Evolutionary conservation across 495 filamentous ascomycete species (phyloP), one percentile per base, ranked within the genome.

Genomic region (Cercophora newfieldiana): DNA sequence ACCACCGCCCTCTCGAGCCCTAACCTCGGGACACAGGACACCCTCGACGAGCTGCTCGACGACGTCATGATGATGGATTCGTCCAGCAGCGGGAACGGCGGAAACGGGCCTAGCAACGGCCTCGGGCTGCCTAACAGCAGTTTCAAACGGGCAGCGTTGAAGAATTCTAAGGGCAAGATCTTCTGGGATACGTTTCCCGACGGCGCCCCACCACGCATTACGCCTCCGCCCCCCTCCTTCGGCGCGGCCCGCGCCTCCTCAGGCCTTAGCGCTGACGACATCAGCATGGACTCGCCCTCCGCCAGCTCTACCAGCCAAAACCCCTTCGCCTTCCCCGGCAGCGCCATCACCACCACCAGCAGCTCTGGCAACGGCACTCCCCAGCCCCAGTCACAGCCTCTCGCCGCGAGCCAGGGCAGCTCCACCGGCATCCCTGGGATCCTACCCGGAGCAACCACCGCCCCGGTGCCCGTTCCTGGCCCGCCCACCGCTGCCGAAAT

Each of bases 181-280:
- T 96, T 91, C 72, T 96, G 92, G 93, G 89, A 94, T 63, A 88
- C 83, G 0, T 90, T 93, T 66, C 90, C 81, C 22, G 83, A 85
- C 1, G 77, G 76, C 37, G 79, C 73, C 72, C 82, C 69, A 24
- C 83, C 86, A 69, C 85, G 85, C 37, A 86, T 86, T 6, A 90
- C 91, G 3, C 89, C 90, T 0, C 88, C 89, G 8, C 85, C 86
- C 0, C 87, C 89, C 2, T 77, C 84, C 5, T 71, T 78, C n/a
- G 81, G 83, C 69, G 69, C 85, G 55, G 80, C 82, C 54, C 77
- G 83, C 30, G 78, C 84, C 65, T 82, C 88, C 28, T 86, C 89
- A 14, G 83, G 84, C 44, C 74, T 89, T 21, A 88, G 89, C 69
- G 47, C 69, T 28, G 91, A 96, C 60, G 93, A 96, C 65, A 78